Evolutionary conservation across 176 grass and related monocot species (phyloP).

Genomic region (Zoysia pacifica): DNA sequence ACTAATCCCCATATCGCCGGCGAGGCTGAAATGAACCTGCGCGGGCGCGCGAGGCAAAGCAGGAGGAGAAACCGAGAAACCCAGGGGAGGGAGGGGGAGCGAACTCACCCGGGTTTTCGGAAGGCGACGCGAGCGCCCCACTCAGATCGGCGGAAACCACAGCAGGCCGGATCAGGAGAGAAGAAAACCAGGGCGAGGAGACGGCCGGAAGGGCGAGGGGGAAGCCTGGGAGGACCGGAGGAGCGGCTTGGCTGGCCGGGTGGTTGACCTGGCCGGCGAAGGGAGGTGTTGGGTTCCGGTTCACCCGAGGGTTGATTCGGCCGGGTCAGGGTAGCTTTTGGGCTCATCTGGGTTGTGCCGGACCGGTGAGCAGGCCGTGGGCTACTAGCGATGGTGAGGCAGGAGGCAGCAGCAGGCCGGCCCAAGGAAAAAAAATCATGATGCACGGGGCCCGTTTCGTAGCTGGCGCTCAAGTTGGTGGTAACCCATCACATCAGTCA

Average conservation of each 20-base stretch:
- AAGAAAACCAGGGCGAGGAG: conserved; percentile 28
- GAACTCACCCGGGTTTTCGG: conserved; percentile 46
- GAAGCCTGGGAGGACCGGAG: no score
- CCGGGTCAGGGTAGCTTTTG: neutral
- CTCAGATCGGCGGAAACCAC: conserved; percentile 21
- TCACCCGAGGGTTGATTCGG: neutral
- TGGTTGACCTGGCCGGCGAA: no score
- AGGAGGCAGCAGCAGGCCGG: no score
- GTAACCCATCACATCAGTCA: no score
- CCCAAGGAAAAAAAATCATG: no score
- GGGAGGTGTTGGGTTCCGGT: neutral
- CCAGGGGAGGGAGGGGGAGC: neutral
- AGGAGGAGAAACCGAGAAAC: neutral
- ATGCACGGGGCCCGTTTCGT: no score
- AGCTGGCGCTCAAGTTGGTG: no score
- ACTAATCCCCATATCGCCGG: neutral
- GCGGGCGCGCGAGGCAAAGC: neutral
- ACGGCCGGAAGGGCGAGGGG: no score
- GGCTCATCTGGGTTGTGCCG: conserved; percentile 22
- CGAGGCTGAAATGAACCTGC: conserved; percentile 7
- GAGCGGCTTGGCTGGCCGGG: neutral
- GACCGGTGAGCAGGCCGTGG: neutral
- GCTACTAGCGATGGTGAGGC: no score
- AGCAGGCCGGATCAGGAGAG: neutral
- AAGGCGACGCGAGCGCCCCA: conserved; percentile 7